These are phyloP conservation scores for Sporothrix pallida DNA, from an alignment of 2,329 filamentous ascomycete genomes.

Conservation along the genomic window DNA sequence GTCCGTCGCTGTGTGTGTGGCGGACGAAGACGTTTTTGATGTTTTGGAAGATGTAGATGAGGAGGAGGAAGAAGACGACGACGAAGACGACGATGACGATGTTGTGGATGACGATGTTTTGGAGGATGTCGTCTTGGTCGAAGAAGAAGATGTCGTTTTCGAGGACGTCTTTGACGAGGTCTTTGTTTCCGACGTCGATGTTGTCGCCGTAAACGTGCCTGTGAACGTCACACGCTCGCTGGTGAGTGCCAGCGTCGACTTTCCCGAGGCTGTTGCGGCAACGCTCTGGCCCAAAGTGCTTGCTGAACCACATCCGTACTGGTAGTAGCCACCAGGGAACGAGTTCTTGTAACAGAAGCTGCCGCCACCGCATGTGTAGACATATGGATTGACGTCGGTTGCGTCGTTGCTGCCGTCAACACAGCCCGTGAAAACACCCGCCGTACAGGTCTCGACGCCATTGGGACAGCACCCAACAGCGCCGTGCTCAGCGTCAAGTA, in stretches of 20 bases:
- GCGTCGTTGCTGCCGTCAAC: constrained; percentile 59
- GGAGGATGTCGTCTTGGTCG: background rate
- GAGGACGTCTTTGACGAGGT: constrained; percentile 34
- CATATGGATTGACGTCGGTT: constrained; percentile 60
- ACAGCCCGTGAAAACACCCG: constrained; percentile 63
- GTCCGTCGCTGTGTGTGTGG: background rate
- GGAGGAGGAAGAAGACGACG: constrained; percentile 38
- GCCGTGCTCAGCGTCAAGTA: constrained; percentile 50
- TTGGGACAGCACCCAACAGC: constrained; percentile 55
- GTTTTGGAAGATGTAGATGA: constrained; percentile 37
- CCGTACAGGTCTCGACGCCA: constrained; percentile 54
- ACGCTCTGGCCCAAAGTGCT: constrained; percentile 58
- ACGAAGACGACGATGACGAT: constrained; percentile 28
- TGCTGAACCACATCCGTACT: constrained; percentile 62
- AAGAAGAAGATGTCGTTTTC: background rate
- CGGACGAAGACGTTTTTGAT: constrained; percentile 31
- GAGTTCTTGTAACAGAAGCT: constrained; percentile 62
- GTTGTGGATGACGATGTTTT: background rate
- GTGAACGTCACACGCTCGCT: constrained; percentile 52
- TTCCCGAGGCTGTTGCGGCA: constrained; percentile 53
- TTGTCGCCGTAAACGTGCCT: constrained; percentile 44
- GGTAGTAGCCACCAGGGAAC: constrained; percentile 61
- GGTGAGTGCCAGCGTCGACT: constrained; percentile 46
- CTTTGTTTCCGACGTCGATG: constrained; percentile 26
- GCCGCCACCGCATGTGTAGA: constrained; percentile 60